Evolutionary conservation across 2,329 filamentous ascomycete species (phyloP), one percentile per base, ranked within the genome.

Genomic region (Lomentospora prolificans): DNA sequence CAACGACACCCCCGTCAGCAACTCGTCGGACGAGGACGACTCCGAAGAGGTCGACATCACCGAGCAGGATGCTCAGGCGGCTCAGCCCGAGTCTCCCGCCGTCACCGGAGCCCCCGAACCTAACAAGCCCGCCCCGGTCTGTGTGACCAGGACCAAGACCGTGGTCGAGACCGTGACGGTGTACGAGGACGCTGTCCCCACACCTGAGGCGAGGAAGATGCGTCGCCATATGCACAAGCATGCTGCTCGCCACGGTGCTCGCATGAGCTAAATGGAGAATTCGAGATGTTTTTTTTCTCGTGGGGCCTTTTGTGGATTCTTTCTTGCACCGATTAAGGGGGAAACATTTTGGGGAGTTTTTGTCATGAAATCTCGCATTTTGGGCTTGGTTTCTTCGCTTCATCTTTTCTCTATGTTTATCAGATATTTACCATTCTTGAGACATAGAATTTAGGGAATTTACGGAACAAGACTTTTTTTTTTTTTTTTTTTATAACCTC

Each of bases 111-210:
- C 17, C 10, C 54, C 57, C 31, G 44, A 56, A 27, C 44, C 60
- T 48, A 57, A 55, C 27, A 62, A 57, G 25, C 58, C 61, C 14
- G 61, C 28, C 1, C 30, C 61, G 17, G 58, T 62, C 51, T 66
- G 65, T 54, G 60, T 61, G 24, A 60, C 65, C 57, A 67, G 62
- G 46, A 61, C 61, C 39, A 64, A 64, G 56, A 77, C 72, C 24
- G 68, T 76, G 54, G 75, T 67, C 63, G 68, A 75, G 61, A 75
- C 75, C 2, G 69, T 76, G 10, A 76, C 75, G 8, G 69, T 77
- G 27, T 66, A 62, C 9, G 61, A 58, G 27, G 66, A 51, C 6
- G 52, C 48, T 24, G 31, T 27, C n/a, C 36, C 53, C 24, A 46
- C 53, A 7, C 30, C 30, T 9, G 52, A 54, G 41, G 25, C 53